Evolutionary conservation across 495 filamentous ascomycete species (phyloP).

Genomic region (Saxophila tyrrhenica): DNA sequence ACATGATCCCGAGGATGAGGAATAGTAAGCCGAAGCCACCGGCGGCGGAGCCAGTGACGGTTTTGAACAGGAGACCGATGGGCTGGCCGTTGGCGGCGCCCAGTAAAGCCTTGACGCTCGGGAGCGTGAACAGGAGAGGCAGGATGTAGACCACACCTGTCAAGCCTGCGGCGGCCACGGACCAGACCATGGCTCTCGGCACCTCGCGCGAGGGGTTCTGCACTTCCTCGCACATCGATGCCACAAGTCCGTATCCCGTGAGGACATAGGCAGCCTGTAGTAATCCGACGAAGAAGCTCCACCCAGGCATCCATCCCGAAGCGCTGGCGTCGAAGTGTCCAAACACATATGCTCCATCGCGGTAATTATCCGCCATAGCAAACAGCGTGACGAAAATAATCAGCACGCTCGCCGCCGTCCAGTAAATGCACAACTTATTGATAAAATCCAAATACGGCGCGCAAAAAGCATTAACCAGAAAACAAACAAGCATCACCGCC

Average conservation of each 20-base stretch:
- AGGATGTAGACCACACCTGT: constrained; percentile 51
- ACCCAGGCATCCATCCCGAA: constrained; percentile 29
- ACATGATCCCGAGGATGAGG: constrained; percentile 36
- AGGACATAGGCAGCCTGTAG: constrained; percentile 47
- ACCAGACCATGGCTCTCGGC: constrained; percentile 49
- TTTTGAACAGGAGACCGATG: constrained; percentile 20
- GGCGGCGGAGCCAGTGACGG: constrained; percentile 35
- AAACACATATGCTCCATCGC: constrained; percentile 49
- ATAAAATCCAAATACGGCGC: constrained; percentile 49
- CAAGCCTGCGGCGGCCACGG: constrained; percentile 46
- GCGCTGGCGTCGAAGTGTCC: constrained; percentile 44
- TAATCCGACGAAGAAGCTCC: constrained; percentile 42
- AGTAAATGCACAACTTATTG: constrained; percentile 58
- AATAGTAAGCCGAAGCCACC: constrained; percentile 38
- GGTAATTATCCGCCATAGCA: constrained; percentile 43
- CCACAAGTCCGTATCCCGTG: constrained; percentile 52
- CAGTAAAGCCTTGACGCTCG: constrained; percentile 35
- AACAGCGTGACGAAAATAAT: constrained; percentile 49
- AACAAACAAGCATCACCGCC: constrained; percentile 49
- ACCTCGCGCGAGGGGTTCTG: constrained; percentile 45
- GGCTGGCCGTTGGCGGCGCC: constrained; percentile 7
- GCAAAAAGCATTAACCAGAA: constrained; percentile 46
- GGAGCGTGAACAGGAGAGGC: constrained; percentile 43
- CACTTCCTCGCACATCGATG: constrained; percentile 38
- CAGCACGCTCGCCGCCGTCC: constrained; percentile 50